Base-by-base conservation (phyloP, 306 rosid species). In the Alnus rubra region DNA sequence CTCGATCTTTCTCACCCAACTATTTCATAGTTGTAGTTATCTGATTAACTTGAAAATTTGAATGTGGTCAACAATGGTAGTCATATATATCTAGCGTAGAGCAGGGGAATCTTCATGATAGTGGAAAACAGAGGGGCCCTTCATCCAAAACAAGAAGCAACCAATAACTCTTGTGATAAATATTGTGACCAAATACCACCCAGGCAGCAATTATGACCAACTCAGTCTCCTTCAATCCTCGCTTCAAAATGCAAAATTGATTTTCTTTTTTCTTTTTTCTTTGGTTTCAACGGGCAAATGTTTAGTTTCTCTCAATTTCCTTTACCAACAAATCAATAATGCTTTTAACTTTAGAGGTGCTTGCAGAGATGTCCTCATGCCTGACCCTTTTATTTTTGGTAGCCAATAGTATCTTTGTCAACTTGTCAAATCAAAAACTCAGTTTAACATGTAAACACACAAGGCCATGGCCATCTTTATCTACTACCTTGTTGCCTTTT, bases 61-160 rank as follows among this genome's bases (percentile, higher is more conserved):
- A 79, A 82, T 83, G 80, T 81, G 87, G 76, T 81, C 89, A 71
- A 73, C 83, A 56, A 49, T 73, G 53, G 81, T 80, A 72, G 87
- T 85, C 86, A 85, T 77, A 78, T 83, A 85, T 77, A 80, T 83
- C 71, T 76, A 62, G 56, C 53, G 65, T 59, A 62, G 28, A 23
- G 28, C 28, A 23, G 28, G 73, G 72, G 69, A 71, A 80, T 80
- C 56, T 69, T 73, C 64, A 78, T 69, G 68, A 51, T 35, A 71
- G 78, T 76, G 51, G 87, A 80, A 60, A 84, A 76, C 81, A 73
- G 75, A 49, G 33, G 19, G 73, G 79, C 50, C 81, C 83, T 73
- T 73, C 65, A 72, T 69, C 74, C 23, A 77, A 63, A 76, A 33
- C 78, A 69, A 69, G 71, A 54, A 74, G 15, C 78, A 81, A 39